Evolutionary conservation across 2,329 filamentous ascomycete species (phyloP), one percentile per base, ranked within the genome.

Genomic region (Penicillium crustosum): DNA sequence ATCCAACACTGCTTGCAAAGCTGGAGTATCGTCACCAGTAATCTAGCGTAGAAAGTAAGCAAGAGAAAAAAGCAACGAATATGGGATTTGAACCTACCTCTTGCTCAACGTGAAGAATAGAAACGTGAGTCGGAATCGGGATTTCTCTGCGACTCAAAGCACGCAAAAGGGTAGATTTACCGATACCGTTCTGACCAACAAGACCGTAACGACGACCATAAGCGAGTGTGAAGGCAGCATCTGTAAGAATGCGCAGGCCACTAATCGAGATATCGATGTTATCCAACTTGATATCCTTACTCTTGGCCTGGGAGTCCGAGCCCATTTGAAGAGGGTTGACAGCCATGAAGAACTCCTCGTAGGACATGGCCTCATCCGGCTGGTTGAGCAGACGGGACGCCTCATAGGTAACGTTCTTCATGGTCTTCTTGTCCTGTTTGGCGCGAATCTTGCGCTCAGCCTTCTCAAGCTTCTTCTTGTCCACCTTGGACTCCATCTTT

Each of bases 261-360:
- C 90, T 87, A 70, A 99, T 97, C 43, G 91, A 89, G 54, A 99
- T 90, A 76, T 99, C 94, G 72, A 96, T 91, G 68, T 90, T 92
- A 77, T 99, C 94, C 66, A 99, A 82, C 80, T 97, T 99, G 82
- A 99, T 93, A 73, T 99, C 94, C 82, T 99, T 99, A 77, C 93
- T 96, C 87, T 97, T 99, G 33, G 87, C 83, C 59, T 87, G 76
- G 56, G 84, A 76, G 64, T 83, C 86, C 23, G 82, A 79, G 54
- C 92, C 93, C 60, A 97, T 71, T 73, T 97, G 93, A 62, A 99
- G 84, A 60, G 94, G 94, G 76, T 99, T 99, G 81, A 99, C 94
- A 53, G 91, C 89, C 94, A 99, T 97, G 84, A 96, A 99, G 79
- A 99, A 97, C 75, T 99, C 94, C 78, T 99, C 94, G 74, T 99